Evolutionary conservation across 306 rosid species (phyloP), one percentile per base, ranked within the genome.

Genomic region (Vigna unguiculata): DNA sequence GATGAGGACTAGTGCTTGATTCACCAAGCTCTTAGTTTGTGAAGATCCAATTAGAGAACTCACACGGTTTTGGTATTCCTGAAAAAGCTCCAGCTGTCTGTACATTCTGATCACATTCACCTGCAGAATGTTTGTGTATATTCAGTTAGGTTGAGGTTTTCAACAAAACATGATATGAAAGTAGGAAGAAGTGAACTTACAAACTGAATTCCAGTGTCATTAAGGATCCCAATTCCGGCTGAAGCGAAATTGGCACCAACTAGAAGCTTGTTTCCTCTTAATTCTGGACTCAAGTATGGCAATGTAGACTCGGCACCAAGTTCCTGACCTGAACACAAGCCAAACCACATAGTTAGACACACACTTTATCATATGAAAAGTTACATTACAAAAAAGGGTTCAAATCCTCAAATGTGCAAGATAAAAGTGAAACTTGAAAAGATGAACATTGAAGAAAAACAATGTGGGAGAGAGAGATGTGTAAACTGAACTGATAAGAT

Each of bases 191-290:
- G 24, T 47, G 0, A 38, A 70, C 82, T 78, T 72, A 92, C 97
- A 71, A 92, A 92, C 51, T 92, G 96, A 75, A 90, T 1, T 75
- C 97, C 97, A 0, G 97, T 93, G 87, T 93, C 97, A n/a, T 93
- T 93, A n/a, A 93, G 91, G 34, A 93, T 89, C 63, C 97, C 97
- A 54, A 93, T 89, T 78, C 97, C 97, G 0, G 97, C 97, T 40
- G 96, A 93, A 69, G 97, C 94, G 67, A 93, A 93, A 77, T 93
- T 93, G 16, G 96, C 96, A n/a, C 97, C 97, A 19, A 90, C 86
- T 1, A 93, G 82, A 62, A 93, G 81, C 66, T 2, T 86, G 28
- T 80, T 4, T 36, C 96, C 94, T 0, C 2, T 83, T 41, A 93
- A 85, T 63, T 83, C 66, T 0, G 96, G 94, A 57, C 79, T 87